Evolutionary conservation across 2,329 filamentous ascomycete species (phyloP).

Genomic region (Zymoseptoria crescenta): DNA sequence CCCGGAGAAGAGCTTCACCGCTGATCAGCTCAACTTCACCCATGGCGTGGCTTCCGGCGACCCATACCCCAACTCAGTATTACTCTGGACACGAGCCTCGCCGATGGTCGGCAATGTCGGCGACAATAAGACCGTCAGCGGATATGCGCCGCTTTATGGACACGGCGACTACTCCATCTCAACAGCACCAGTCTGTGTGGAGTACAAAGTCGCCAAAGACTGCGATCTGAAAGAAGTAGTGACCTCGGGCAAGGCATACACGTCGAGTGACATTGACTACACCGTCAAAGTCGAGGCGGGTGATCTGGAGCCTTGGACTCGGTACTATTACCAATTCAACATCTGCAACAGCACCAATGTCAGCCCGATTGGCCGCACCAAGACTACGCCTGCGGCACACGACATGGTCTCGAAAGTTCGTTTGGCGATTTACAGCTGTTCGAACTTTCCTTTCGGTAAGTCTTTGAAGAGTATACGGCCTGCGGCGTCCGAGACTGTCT

Average conservation of each 20-base stretch:
- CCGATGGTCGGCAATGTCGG: constrained; percentile 35
- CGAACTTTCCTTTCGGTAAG: constrained; percentile 47
- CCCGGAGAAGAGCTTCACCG: constrained; percentile 37
- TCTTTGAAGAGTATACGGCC: no score
- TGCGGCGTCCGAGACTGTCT: no score
- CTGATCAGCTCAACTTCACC: constrained; percentile 52
- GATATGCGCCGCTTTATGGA: constrained; percentile 47
- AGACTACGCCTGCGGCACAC: constrained; percentile 54
- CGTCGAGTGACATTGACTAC: constrained; percentile 66
- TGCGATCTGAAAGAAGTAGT: constrained; percentile 43
- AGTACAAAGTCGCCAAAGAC: constrained; percentile 53
- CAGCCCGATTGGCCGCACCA: constrained; percentile 59
- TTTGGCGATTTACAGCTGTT: constrained; percentile 64
- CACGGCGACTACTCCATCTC: constrained; percentile 48
- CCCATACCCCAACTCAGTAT: constrained; percentile 36
- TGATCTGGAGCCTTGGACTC: constrained; percentile 54
- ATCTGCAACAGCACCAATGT: constrained; percentile 56
- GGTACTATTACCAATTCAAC: constrained; percentile 63
- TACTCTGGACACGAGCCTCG: constrained; percentile 36
- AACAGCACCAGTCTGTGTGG: constrained; percentile 57
- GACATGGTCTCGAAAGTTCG: constrained; percentile 51
- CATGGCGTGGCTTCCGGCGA: constrained; percentile 44
- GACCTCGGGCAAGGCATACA: constrained; percentile 55
- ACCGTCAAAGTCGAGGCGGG: constrained; percentile 66
- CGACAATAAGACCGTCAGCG: constrained; percentile 46